A percentile compares a stretch with the other conserved stretches of the same genome.
phyloP scores from a whole-genome alignment of 495 filamentous ascomycete genomes.

The Podospora bellae-mahoneyi region DNA sequence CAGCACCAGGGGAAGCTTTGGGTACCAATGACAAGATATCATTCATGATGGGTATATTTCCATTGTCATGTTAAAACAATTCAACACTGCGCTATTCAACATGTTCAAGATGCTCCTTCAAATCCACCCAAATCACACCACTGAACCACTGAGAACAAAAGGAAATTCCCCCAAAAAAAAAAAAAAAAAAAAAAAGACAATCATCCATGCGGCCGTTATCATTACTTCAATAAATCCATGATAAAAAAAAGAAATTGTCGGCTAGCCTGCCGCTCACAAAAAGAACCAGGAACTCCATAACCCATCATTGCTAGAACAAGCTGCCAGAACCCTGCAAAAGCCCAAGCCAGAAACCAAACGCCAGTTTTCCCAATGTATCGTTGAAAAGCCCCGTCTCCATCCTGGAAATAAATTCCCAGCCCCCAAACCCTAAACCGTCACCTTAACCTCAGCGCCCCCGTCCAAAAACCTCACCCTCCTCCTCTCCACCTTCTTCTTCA shows the following conservation, averaged over 20 bases:
- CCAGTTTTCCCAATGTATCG: background rate
- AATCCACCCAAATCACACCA: background rate
- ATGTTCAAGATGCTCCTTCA: background rate
- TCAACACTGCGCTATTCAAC: background rate
- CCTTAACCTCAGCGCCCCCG: slow-evolving; percentile 3
- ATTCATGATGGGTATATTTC: background rate
- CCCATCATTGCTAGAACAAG: background rate
- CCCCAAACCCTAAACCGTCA: slow-evolving; percentile 15
- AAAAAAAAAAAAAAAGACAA: background rate
- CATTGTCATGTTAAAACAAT: background rate
- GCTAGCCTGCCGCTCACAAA: background rate
- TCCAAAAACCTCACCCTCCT: slow-evolving; percentile 37
- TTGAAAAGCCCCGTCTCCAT: background rate
- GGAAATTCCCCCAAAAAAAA: background rate
- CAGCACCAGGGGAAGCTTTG: background rate
- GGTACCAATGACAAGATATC: background rate
- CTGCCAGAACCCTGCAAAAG: background rate
- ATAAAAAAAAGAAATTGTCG: background rate
- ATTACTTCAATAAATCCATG: background rate
- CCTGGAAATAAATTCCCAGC: background rate
- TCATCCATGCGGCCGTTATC: background rate
- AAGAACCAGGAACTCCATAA: background rate
- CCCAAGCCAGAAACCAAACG: background rate
- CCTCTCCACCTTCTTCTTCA: slow-evolving; percentile 25
- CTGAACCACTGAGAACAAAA: background rate